phyloP scores from a whole-genome alignment of 441 rosid genomes.

The Pelargonium citronellum region DNA sequence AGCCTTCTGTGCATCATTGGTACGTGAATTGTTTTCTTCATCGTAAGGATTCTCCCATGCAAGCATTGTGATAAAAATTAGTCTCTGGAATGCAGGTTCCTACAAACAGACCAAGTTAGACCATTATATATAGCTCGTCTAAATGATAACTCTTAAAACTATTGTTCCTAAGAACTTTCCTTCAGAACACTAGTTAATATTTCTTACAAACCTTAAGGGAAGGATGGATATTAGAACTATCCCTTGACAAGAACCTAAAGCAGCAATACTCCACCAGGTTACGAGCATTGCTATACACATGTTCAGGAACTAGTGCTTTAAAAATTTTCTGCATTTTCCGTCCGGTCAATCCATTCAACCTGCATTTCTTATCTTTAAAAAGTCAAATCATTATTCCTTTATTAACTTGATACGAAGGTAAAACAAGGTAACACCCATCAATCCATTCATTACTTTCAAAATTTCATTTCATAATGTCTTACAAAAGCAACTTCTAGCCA shows the following conservation, averaged over 20 bases:
- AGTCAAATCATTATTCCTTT: constrained; percentile 33
- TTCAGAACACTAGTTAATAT: too few species aligned
- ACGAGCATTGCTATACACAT: constrained; percentile 52
- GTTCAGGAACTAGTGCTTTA: constrained; percentile 67
- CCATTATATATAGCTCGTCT: neutral
- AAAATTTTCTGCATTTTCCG: constrained; percentile 73
- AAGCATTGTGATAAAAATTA: constrained; percentile 88
- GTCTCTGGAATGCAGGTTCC: constrained; percentile 90
- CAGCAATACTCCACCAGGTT: constrained; percentile 90
- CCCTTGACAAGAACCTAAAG: constrained; percentile 85
- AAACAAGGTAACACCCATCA: neutral
- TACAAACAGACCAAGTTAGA: constrained; percentile 23
- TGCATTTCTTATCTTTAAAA: constrained; percentile 44
- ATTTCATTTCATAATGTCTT: neutral
- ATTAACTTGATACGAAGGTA: constrained; percentile 21
- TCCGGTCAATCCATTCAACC: constrained; percentile 95
- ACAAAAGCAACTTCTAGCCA: neutral
- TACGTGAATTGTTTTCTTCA: constrained; percentile 32
- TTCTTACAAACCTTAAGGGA: constrained; percentile 54
- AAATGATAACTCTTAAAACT: too few species aligned
- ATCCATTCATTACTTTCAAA: neutral
- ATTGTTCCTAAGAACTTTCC: too few species aligned
- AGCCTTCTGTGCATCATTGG: constrained; percentile 34
- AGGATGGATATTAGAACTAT: constrained; percentile 71
- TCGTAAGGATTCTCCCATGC: constrained; percentile 83